Evolutionary conservation across 306 rosid genomes (phyloP).

Genomic region (Spatholobus suberectus): DNA sequence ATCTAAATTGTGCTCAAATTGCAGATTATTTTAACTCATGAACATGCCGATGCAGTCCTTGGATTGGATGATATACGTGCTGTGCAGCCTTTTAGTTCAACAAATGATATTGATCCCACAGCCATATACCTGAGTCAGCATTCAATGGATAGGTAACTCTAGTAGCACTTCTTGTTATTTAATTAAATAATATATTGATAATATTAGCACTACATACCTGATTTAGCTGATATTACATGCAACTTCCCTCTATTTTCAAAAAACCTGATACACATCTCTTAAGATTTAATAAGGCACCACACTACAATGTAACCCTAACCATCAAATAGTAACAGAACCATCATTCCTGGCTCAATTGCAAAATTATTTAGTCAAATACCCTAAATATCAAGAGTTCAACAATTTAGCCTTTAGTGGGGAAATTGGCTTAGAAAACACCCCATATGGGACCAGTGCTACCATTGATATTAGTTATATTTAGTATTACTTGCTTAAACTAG

Average conservation of each 20-base stretch:
- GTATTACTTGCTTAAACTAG: slow-evolving; percentile 20
- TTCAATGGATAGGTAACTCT: slow-evolving; percentile 85
- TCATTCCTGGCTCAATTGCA: slow-evolving; percentile 20
- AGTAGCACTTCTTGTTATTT: slow-evolving; percentile 13
- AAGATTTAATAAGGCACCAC: not conserved
- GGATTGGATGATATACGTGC: slow-evolving; percentile 97
- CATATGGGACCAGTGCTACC: not conserved
- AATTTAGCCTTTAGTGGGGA: slow-evolving; percentile 13
- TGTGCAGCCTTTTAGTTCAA: slow-evolving; percentile 82
- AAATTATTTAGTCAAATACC: slow-evolving; percentile 9
- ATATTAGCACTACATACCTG: slow-evolving; percentile 1
- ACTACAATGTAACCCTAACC: not conserved
- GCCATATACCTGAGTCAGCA: slow-evolving; percentile 79
- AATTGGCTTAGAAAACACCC: not conserved
- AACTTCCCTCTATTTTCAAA: slow-evolving; percentile 1
- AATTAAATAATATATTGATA: not conserved
- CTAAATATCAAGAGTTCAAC: not conserved
- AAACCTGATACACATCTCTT: not conserved
- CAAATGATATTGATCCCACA: slow-evolving; percentile 88
- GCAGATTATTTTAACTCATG: slow-evolving; percentile 98
- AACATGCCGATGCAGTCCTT: slow-evolving; percentile 99
- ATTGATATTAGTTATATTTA: not conserved
- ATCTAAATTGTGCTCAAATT: slow-evolving; percentile 37
- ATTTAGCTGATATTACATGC: not conserved
- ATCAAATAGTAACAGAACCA: not conserved